Base-by-base conservation (phyloP, 2,329 filamentous ascomycete species). In the Colletotrichum noveboracense region DNA sequence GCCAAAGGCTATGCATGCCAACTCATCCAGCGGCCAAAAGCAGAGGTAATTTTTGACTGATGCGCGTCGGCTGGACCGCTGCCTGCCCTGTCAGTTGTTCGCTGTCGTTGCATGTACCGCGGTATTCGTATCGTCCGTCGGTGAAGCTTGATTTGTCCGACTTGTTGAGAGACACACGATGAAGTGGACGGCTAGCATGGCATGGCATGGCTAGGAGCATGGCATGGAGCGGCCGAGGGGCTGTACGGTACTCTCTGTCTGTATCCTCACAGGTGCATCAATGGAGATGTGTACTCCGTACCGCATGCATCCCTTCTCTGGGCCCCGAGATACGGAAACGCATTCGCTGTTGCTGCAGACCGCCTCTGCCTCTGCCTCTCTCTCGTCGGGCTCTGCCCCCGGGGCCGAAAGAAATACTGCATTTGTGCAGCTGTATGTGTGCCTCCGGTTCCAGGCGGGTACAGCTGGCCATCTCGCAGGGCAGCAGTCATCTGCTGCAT, bases 1-100 rank as follows among this genome's bases (percentile, higher is more conserved):
- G 16, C 70, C 65, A 66, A 76, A 74, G 71, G 60, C 71, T 75
- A 76, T 76, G 74, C 74, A 76, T 76, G 74, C 71, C 74, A 76
- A 38, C 74, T 75, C 74, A 76, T 76, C 71, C 60, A 62, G 64
- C 73, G 70, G 70, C 69, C 62, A 66, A 36, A 66, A 55, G 61
- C 65, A 74, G 74, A 74, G 30, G 52, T 48, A 38, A 68, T 28
- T 70, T 60, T 60, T 30, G 7, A 43, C 24, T 52, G 71, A 52
- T 38, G 70, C 70, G 36, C 70, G 28, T 61, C 36, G 48, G 66
- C 48, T 34, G 48, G 48, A 30, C 52, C 30, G 65, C 34, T 70
- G 60, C 60, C 43, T 34, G 34, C 66, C 32, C 13, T 61, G 58
- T 34, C 26, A 34, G n/a, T 64, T 60, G 30, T 52, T 71, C 12